Conservation (phyloP, 352 stramenopile species). For the Pythium rishiriense region DNA sequence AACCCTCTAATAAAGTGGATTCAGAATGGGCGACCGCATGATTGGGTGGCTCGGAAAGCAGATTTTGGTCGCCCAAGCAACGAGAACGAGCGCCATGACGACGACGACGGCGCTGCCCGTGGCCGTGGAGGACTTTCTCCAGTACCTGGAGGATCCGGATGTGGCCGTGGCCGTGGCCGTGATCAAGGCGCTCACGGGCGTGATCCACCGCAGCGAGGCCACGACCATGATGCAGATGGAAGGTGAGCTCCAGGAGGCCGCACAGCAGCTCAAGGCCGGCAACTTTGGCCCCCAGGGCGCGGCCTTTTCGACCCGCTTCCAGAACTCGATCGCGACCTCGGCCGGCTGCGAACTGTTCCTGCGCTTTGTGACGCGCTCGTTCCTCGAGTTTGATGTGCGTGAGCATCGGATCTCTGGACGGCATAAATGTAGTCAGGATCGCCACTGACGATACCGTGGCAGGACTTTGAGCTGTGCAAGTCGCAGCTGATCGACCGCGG, state of each 20-base stretch:
- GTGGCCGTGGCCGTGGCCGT: constrained; percentile 91
- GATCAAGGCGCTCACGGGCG: constrained; percentile 92
- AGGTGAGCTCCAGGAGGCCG: constrained; percentile 88
- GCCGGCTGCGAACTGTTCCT: constrained; percentile 94
- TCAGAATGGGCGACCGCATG: background rate
- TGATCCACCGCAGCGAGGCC: constrained; percentile 89
- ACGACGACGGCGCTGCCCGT: constrained; percentile 12
- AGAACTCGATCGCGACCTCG: constrained; percentile 89
- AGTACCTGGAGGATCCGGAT: constrained; percentile 70
- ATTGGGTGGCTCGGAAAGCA: constrained; percentile 17
- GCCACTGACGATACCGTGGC: background rate
- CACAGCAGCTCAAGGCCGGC: constrained; percentile 64
- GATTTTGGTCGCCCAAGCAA: background rate
- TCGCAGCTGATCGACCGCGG: constrained; percentile 90
- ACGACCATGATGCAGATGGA: constrained; percentile 97
- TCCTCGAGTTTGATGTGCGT: constrained; percentile 84
- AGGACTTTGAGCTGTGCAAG: constrained; percentile 92
- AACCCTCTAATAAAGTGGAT: constrained; percentile 30
- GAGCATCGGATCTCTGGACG: background rate
- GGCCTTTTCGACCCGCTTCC: constrained; percentile 45
- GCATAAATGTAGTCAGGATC: too few species aligned
- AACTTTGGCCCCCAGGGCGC: constrained; percentile 41
- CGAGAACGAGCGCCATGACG: constrained; percentile 3
- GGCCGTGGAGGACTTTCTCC: constrained; percentile 75
- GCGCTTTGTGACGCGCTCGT: constrained; percentile 91